Conservation (phyloP, 441 rosid genomes). For the Cnidoscolus chayamansa region DNA sequence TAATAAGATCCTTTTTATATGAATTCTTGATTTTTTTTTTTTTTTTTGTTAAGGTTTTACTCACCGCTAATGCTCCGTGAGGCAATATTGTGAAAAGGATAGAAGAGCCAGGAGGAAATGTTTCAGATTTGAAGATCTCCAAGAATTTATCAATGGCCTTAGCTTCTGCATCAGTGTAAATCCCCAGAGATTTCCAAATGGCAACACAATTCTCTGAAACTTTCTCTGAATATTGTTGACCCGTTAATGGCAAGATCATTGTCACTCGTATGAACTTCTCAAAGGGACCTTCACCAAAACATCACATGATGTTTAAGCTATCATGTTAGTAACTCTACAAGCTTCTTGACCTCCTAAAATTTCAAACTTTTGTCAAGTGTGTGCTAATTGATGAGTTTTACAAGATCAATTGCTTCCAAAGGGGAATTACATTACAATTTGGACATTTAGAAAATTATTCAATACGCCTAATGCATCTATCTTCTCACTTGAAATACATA, state of each 20-base stretch:
- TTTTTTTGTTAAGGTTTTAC: conserved; percentile 1
- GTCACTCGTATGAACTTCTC: conserved; percentile 73
- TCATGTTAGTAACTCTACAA: background rate
- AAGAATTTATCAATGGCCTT: conserved; percentile 62
- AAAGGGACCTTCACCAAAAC: conserved; percentile 41
- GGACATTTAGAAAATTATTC: too few relatives aligned
- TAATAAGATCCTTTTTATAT: too few relatives aligned
- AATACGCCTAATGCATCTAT: too few relatives aligned
- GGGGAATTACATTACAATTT: too few relatives aligned
- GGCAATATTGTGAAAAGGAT: conserved; percentile 61
- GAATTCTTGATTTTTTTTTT: too few relatives aligned
- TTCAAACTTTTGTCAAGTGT: background rate
- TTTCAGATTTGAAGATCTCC: conserved; percentile 54
- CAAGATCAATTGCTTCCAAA: too few relatives aligned
- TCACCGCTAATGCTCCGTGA: conserved; percentile 56
- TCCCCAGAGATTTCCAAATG: conserved; percentile 62
- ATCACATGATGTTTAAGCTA: background rate
- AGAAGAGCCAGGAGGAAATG: conserved; percentile 69
- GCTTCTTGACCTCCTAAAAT: too few relatives aligned
- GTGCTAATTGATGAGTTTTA: background rate
- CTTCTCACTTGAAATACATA: too few relatives aligned
- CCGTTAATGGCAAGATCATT: conserved; percentile 75
- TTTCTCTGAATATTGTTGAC: conserved; percentile 68
- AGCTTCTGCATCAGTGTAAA: conserved; percentile 68
- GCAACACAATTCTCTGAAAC: conserved; percentile 73